Evolutionary conservation across 805 yeast species (phyloP).

Genomic region (Saturnispora kantuleensis): DNA sequence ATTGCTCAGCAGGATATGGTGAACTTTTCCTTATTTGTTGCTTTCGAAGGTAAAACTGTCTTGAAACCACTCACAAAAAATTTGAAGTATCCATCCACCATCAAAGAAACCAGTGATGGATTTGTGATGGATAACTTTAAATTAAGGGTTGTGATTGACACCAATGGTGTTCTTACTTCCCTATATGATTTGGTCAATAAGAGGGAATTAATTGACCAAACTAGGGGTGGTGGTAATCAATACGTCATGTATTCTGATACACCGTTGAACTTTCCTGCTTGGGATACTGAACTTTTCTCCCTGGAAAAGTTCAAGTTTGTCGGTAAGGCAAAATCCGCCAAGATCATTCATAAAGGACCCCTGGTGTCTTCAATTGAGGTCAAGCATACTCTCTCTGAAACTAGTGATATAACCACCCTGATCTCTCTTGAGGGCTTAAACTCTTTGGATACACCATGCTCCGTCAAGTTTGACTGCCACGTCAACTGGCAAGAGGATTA

Average conservation of each 20-base stretch:
- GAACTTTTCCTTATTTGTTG: conserved; percentile 9
- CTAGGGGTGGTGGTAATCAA: conserved; percentile 58
- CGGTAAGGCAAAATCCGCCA: conserved; percentile 30
- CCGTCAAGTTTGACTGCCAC: conserved; percentile 42
- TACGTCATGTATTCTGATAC: conserved; percentile 78
- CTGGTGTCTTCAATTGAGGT: conserved; percentile 56
- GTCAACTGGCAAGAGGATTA: conserved; percentile 86
- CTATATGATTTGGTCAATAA: conserved; percentile 47
- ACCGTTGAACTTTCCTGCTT: conserved; percentile 87
- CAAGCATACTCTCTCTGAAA: conserved; percentile 45
- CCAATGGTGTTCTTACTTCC: conserved; percentile 48
- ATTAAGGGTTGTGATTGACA: conserved; percentile 44
- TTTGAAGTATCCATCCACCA: conserved; percentile 40
- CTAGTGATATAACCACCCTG: conserved; percentile 51
- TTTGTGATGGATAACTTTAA: conserved; percentile 52
- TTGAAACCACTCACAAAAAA: conserved; percentile 18
- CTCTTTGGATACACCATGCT: conserved; percentile 27
- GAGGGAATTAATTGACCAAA: conserved; percentile 22
- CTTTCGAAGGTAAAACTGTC: conserved; percentile 14
- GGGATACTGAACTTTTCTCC: conserved; percentile 94
- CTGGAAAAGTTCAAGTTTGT: conserved; percentile 58
- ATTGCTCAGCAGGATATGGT: conserved; percentile 10
- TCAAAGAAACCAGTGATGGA: conserved; percentile 30
- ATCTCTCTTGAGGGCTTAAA: conserved; percentile 57
- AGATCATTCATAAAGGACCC: conserved; percentile 40